Evolutionary conservation across 1,284 basidiomycete species (phyloP).

Genomic region (Ustilago shanxiensis): DNA sequence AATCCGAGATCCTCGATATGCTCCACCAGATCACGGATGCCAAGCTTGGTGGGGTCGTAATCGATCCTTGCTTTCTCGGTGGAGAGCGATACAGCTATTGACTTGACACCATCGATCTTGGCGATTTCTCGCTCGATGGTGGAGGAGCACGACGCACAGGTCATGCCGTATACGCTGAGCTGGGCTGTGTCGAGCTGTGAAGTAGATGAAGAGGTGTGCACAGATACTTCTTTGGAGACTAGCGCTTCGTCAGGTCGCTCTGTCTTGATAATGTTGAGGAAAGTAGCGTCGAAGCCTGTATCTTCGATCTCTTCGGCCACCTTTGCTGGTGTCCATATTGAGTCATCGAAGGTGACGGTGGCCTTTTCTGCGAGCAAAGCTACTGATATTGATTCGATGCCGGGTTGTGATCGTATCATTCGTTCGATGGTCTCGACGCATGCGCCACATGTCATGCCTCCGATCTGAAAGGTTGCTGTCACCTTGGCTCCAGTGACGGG

Average conservation of each 20-base stretch:
- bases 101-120: conserved; percentile 71
- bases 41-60: conserved; percentile 53
- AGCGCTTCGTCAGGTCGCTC: conserved; percentile 9
- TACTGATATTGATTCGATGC: conserved; percentile 89
- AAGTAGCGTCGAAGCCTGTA: conserved; percentile 85
- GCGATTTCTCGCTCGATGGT: conserved; percentile 84
- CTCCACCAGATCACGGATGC: conserved; percentile 61
- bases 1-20: conserved; percentile 83
- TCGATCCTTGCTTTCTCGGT: conserved; percentile 60
- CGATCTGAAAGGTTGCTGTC: conserved; percentile 78
- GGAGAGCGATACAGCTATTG: conserved; percentile 57
- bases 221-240: conserved; percentile 4
- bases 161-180: conserved; percentile 90
- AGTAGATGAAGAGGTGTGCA: neutral
- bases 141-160: conserved; percentile 83
- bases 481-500: conserved; percentile 21
- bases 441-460: conserved; percentile 91
- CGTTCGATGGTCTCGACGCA: conserved; percentile 96
- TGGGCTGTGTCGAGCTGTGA: conserved; percentile 30
- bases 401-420: conserved; percentile 84
- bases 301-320: conserved; percentile 85
- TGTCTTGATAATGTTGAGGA: conserved; percentile 36
- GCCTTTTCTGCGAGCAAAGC: conserved; percentile 94
- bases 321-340: conserved; percentile 80
- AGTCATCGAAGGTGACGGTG: conserved; percentile 86